Base-by-base conservation (phyloP, 2,329 filamentous ascomycete species). In the Ophiostoma himal-ulmi region DNA sequence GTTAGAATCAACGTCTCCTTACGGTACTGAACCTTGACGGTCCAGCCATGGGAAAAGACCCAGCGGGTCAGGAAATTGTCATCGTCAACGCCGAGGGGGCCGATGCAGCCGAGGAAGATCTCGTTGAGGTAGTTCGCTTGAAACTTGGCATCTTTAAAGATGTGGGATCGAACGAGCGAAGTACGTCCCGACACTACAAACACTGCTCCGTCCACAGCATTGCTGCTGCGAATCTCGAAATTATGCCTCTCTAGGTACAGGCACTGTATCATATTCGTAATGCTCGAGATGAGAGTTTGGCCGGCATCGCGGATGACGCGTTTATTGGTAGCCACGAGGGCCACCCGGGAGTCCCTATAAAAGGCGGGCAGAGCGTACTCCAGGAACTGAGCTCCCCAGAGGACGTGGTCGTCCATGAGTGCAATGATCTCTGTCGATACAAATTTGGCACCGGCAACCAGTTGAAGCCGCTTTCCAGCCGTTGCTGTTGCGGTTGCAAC, bases 221-320 rank as follows among this genome's bases (percentile, higher is more conserved):
- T 86, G 7, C 84, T 84, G 0, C 85, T 80, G 0, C 83, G 81
- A 69, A 86, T 84, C 75, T 89, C 87, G 76, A 85, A 89, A 75
- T 88, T 89, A 76, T 88, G 85, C 0, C 87, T 84, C 73, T 85
- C 82, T 0, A 90, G 82, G 75, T 89, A 89, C n/a, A 82, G 76
- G 39, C 83, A 83, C 0, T 84, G 86, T 22, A 89, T 79, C 75
- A 87, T 82, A 77, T 89, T 88, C 76, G 81, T 82, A 69, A 77
- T 5, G 69, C 70, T 76, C 76, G 78, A 1, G 76, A 39, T 8
- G 67, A n/a, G 0, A 30, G 30, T 30, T 30, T 73, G 73, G 0
- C 70, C 69, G 7, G 71, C 74, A 5, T 79, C 78, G 1, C 84
- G 81, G 6, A 79, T 77, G 7, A 86, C 85, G 0, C 80, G 80